Evolutionary conservation across 441 rosid species (phyloP).

Genomic region (Jatropha podagrica): DNA sequence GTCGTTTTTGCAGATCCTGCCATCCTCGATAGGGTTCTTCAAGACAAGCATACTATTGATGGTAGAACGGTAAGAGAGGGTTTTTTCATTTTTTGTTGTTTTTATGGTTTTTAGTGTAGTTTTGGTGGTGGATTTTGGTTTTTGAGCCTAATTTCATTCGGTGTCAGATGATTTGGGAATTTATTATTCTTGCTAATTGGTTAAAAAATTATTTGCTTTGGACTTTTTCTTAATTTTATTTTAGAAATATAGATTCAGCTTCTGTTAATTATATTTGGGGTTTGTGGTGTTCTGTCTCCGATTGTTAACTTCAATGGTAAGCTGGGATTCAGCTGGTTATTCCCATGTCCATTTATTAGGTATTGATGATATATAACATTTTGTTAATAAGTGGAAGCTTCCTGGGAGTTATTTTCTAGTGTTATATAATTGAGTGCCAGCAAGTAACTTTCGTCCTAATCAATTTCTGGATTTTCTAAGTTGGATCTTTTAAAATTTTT

Average conservation of each 20-base stretch:
- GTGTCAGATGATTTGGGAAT: neutral
- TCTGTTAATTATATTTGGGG: neutral
- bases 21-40: slow-evolving; percentile 73
- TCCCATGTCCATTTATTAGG: neutral
- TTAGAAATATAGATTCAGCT: neutral
- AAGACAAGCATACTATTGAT: slow-evolving; percentile 80
- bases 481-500: neutral
- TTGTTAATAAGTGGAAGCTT: neutral
- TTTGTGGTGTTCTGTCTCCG: neutral
- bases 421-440: neutral
- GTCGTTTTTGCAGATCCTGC: slow-evolving; percentile 80
- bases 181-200: neutral
- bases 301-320: neutral
- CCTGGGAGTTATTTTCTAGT: neutral
- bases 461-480: neutral
- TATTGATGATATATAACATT: neutral
- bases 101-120: neutral
- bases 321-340: neutral
- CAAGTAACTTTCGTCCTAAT: neutral
- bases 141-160: neutral
- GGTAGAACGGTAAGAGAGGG: slow-evolving; percentile 56
- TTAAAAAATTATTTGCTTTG: neutral
- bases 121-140: neutral
- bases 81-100: neutral
- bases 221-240: too few relatives aligned